Conservation (phyloP, 2,329 filamentous ascomycete species). For the Tricladium varicosporioides region DNA sequence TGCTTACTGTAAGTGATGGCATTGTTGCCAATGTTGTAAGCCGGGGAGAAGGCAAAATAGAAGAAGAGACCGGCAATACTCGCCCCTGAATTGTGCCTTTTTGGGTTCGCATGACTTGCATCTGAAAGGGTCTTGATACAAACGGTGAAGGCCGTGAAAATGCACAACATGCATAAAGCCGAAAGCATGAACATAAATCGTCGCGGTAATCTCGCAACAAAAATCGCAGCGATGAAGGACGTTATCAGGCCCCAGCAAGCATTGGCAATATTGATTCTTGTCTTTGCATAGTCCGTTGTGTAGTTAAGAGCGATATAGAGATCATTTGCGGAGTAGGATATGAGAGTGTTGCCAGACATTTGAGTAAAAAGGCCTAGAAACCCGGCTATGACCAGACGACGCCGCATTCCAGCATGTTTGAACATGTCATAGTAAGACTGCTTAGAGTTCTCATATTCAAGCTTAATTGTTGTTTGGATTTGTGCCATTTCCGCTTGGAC, state of each 20-base stretch:
- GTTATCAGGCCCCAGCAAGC: slow-evolving; percentile 45
- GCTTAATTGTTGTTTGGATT: slow-evolving; percentile 53
- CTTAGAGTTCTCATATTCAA: slow-evolving; percentile 52
- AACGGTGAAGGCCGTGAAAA: slow-evolving; percentile 56
- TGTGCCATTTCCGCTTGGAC: slow-evolving; percentile 59
- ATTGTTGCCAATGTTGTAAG: slow-evolving; percentile 64
- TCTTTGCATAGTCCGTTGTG: slow-evolving; percentile 41
- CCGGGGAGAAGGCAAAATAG: slow-evolving; percentile 57
- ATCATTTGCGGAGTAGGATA: slow-evolving; percentile 47
- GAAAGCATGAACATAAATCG: slow-evolving; percentile 52
- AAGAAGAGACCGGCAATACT: slow-evolving; percentile 48
- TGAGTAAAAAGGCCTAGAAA: slow-evolving; percentile 54
- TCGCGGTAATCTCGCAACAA: slow-evolving; percentile 43
- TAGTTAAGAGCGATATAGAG: slow-evolving; percentile 47
- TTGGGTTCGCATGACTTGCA: slow-evolving; percentile 31
- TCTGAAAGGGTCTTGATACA: slow-evolving; percentile 41
- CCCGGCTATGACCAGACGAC: slow-evolving; percentile 46
- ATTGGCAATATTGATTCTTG: slow-evolving; percentile 45
- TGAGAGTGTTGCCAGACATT: slow-evolving; percentile 46
- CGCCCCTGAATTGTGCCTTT: slow-evolving; percentile 19
- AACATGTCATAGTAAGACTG: slow-evolving; percentile 52
- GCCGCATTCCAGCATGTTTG: slow-evolving; percentile 47
- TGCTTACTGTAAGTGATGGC: slow-evolving; percentile 58
- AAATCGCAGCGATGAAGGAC: slow-evolving; percentile 40
- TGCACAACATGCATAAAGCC: slow-evolving; percentile 49